Conservation (phyloP, 1,284 basidiomycete genomes). For the Naganishia cerealis region DNA sequence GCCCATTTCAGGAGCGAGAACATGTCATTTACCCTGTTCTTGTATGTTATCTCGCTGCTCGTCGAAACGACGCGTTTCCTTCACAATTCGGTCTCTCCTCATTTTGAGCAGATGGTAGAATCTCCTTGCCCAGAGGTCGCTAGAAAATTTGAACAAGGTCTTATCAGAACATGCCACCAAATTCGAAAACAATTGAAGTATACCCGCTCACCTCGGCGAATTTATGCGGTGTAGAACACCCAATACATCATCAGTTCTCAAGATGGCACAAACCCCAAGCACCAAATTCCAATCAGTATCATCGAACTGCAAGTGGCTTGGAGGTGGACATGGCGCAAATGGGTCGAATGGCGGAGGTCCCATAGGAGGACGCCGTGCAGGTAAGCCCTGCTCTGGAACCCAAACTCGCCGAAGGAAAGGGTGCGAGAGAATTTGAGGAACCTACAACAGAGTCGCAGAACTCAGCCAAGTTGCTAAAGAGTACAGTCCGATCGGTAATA, state of each 20-base stretch:
- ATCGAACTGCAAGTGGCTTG: neutral
- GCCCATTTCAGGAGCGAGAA: neutral
- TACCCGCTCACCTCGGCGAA: slow-evolving; percentile 8
- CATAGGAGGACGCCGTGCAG: slow-evolving; percentile 58
- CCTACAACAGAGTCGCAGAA: slow-evolving; percentile 67
- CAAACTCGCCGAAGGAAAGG: slow-evolving; percentile 68
- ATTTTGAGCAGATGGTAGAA: slow-evolving; percentile 11
- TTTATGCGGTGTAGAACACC: slow-evolving; percentile 12
- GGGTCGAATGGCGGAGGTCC: slow-evolving; percentile 56
- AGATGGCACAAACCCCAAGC: slow-evolving; percentile 14
- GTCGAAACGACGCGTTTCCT: neutral
- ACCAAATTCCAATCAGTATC: slow-evolving; percentile 53
- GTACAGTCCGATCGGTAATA: slow-evolving; percentile 68
- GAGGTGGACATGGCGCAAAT: neutral
- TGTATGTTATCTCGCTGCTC: neutral
- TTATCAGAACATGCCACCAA: neutral
- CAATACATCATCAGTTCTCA: slow-evolving; percentile 19
- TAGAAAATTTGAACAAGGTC: neutral
- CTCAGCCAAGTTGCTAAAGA: slow-evolving; percentile 35
- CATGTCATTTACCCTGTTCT: slow-evolving; percentile 2
- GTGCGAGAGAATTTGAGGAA: slow-evolving; percentile 77
- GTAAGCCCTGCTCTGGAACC: slow-evolving; percentile 68
- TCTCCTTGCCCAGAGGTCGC: slow-evolving; percentile 25
- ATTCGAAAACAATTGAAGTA: neutral
- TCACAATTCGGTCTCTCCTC: slow-evolving; percentile 15